Evolutionary conservation across 495 filamentous ascomycete genomes (phyloP).

Genomic region (Penicillium mononematosum): DNA sequence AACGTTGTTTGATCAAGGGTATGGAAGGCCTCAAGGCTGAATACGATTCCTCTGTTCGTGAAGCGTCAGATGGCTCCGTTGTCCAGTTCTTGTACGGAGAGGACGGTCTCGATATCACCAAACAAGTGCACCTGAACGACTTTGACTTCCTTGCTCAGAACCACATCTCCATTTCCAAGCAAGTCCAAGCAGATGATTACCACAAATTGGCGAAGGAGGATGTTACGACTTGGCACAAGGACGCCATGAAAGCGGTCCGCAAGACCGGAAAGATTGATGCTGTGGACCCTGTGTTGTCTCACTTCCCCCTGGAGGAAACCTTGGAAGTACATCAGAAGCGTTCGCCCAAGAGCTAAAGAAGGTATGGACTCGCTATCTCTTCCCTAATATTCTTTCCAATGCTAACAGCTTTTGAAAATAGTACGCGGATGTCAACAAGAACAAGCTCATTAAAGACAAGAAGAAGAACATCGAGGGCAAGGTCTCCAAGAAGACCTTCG

Average conservation of each 20-base stretch:
- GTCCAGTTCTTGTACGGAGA: slow-evolving; percentile 97
- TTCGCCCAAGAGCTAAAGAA: slow-evolving; percentile 66
- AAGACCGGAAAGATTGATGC: slow-evolving; percentile 65
- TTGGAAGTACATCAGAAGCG: slow-evolving; percentile 85
- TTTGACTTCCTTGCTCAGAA: slow-evolving; percentile 91
- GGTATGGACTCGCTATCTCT: slow-evolving; percentile 34
- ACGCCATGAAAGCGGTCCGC: slow-evolving; percentile 73
- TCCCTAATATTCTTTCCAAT: background rate
- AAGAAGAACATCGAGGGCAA: slow-evolving; percentile 56
- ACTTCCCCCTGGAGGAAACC: slow-evolving; percentile 69
- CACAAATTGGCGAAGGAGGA: slow-evolving; percentile 52
- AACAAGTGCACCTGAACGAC: slow-evolving; percentile 86
- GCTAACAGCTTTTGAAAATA: slow-evolving; percentile 32
- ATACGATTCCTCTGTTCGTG: slow-evolving; percentile 91
- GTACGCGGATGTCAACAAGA: slow-evolving; percentile 75
- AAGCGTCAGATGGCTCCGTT: slow-evolving; percentile 81
- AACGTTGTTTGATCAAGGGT: slow-evolving; percentile 97
- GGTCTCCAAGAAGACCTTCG: slow-evolving; percentile 71
- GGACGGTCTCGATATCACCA: slow-evolving; percentile 90
- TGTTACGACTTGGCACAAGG: slow-evolving; percentile 58
- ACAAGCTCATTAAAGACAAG: slow-evolving; percentile 75
- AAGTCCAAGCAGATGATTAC: slow-evolving; percentile 52
- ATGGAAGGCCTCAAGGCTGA: slow-evolving; percentile 93
- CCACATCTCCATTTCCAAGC: slow-evolving; percentile 53
- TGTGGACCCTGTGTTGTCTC: slow-evolving; percentile 73